Evolutionary conservation across 1,284 basidiomycete species (phyloP).

Genomic region (Exobasidium cylindrosporum): DNA sequence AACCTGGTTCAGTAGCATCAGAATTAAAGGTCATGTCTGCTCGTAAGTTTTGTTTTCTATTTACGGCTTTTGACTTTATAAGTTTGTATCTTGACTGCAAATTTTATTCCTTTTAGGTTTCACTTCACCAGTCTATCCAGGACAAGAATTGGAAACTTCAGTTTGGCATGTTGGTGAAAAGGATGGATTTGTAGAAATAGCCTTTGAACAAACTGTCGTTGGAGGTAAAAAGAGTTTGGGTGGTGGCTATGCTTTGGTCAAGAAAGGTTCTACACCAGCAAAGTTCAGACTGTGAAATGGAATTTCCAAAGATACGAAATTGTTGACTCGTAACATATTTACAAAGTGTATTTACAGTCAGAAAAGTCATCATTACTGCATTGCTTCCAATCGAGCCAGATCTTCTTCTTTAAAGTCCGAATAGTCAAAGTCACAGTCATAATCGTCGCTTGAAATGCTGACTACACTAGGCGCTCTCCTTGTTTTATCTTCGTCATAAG

Average conservation of each 20-base stretch:
- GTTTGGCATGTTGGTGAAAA: slow-evolving; percentile 41
- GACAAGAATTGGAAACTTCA: slow-evolving; percentile 39
- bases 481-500: too few relatives aligned
- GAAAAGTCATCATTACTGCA: not conserved
- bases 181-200: slow-evolving; percentile 30
- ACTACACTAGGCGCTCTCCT: not conserved
- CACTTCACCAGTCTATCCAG: slow-evolving; percentile 43
- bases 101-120: slow-evolving; percentile 18
- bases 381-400: not conserved
- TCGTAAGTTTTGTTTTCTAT: slow-evolving; percentile 12
- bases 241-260: slow-evolving; percentile 33
- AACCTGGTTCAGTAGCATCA: slow-evolving; percentile 17
- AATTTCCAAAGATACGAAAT: not conserved
- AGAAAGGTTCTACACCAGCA: not conserved
- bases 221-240: slow-evolving; percentile 42
- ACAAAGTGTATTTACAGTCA: too few relatives aligned
- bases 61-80: not conserved
- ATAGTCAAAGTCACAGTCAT: not conserved
- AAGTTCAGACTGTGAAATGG: slow-evolving; percentile 5
- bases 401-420: not conserved
- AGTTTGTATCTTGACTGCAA: too few relatives aligned
- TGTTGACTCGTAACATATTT: not conserved
- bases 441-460: not conserved
- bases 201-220: slow-evolving; percentile 41
- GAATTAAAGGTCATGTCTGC: slow-evolving; percentile 31